Base-by-base conservation (phyloP, 305 asterid genomes). In the Solanum hybrid region DNA sequence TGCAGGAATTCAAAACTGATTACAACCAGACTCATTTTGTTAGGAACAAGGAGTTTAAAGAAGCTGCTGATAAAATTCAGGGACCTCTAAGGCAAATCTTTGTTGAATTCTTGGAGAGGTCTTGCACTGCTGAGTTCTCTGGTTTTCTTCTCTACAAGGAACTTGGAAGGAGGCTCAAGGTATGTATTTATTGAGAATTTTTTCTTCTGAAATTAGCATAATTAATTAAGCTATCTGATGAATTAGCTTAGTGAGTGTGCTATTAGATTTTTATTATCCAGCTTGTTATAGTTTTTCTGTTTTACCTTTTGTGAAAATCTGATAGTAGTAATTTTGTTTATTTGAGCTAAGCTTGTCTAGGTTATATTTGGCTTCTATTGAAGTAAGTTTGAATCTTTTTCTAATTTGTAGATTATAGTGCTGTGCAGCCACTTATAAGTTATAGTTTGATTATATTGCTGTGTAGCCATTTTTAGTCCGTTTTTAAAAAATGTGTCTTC, bases 71-170 rank as follows among this genome's bases (percentile, higher is more conserved):
- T 36, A 95, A 97, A 91, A 78, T 97, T 13, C 92, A 96, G 91
- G 99, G 97, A 3, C 99, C 99, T 0, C 91, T 97, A 89, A 92
- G 99, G 86, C 95, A 96, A 24, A 97, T 97, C 18, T 97, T 97
- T 89, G 99, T 97, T 18, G 99, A 97, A 92, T 97, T 97, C 92
- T 88, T 97, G 95, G 99, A 97, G 93, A 95, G 99, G 93, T 97
- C 99, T 87, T 97, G 99, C 92, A 97, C 99, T 64, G 98, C 99
- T 81, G 99, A 97, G 92, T 97, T 97, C 93, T 97, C 99, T 51
- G 99, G 99, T 20, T 97, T 97, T 89, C 99, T 97, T 92, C 99
- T 94, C 40, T 96, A 96, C 94, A 96, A 96, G 94, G 99, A 96
- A 94, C 99, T 96, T 87, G 98, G 99, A 18, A 94, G 99, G 89